Percentiles rank a stretch among this genome's conserved stretches.
Evolutionary conservation across 2,329 filamentous ascomycete genomes (phyloP).

Genomic region (Neofusicoccum umdonicola): DNA sequence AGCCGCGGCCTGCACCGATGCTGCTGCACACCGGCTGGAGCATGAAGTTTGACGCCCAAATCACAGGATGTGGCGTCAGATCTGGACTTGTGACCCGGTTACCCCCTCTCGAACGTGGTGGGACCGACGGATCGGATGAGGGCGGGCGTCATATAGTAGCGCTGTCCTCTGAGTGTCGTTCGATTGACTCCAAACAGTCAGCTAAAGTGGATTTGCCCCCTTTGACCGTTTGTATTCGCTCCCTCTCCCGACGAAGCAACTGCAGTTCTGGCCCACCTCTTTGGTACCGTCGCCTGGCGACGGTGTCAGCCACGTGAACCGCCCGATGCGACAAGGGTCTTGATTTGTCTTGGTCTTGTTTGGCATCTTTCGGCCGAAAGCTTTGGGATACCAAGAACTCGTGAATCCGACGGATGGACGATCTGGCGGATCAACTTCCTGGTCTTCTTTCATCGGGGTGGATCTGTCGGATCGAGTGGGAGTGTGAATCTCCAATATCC

Average conservation of each 20-base stretch:
- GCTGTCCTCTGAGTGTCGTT: too few species aligned
- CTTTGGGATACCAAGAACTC: not conserved
- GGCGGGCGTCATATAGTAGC: not conserved
- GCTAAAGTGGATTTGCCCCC: too few species aligned
- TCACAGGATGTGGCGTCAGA: not conserved
- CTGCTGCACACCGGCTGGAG: not conserved
- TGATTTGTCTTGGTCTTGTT: not conserved
- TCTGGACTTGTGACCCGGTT: not conserved
- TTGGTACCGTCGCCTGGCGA: too few species aligned
- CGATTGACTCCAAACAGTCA: too few species aligned
- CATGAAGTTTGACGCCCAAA: not conserved
- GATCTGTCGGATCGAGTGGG: not conserved
- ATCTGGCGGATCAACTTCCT: not conserved
- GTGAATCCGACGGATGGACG: not conserved
- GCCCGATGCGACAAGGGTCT: too few species aligned
- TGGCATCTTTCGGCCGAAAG: not conserved
- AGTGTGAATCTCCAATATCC: not conserved
- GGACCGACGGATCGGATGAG: not conserved
- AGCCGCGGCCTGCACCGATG: not conserved
- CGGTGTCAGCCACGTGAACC: too few species aligned
- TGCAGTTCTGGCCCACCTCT: too few species aligned
- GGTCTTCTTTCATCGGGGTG: not conserved
- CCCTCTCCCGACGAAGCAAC: too few species aligned
- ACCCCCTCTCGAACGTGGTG: not conserved
- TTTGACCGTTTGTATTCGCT: too few species aligned